Percentiles rank a stretch among this genome's conserved stretches.
Conservation (phyloP, 2,329 filamentous ascomycete genomes). For the Talaromyces amestolkiae region DNA sequence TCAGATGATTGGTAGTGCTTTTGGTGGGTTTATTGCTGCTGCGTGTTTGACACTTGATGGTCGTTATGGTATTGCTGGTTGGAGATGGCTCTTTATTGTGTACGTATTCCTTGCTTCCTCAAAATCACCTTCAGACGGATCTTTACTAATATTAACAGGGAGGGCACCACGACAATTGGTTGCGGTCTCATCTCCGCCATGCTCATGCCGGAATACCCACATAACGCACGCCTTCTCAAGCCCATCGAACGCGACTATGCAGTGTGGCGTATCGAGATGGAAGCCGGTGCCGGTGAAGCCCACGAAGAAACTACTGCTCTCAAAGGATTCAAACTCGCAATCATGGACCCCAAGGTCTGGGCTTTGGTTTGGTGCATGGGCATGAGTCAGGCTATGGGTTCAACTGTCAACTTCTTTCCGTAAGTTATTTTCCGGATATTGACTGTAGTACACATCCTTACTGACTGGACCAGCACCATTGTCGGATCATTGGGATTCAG, state of each 20-base stretch:
- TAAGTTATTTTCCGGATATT: neutral
- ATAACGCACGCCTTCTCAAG: constrained; percentile 37
- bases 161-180: constrained; percentile 38
- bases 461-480: neutral
- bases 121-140: neutral
- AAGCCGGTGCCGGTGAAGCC: constrained; percentile 41
- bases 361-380: constrained; percentile 42
- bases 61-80: constrained; percentile 40
- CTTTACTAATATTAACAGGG: constrained; percentile 27
- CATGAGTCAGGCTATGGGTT: constrained; percentile 39
- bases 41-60: constrained; percentile 37
- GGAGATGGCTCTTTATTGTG: constrained; percentile 51
- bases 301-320: constrained; percentile 32
- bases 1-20: constrained; percentile 43
- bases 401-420: constrained; percentile 34
- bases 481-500: neutral
- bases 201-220: constrained; percentile 59
- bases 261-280: constrained; percentile 36
- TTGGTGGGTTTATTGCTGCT: constrained; percentile 41
- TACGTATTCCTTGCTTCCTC: neutral
- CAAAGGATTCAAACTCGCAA: constrained; percentile 28
- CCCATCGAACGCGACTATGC: constrained; percentile 41
- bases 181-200: constrained; percentile 53
- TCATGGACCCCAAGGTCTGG: constrained; percentile 39
- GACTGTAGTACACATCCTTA: neutral